Conservation (phyloP, 2,329 filamentous ascomycete genomes). For the Xylaria sp. region DNA sequence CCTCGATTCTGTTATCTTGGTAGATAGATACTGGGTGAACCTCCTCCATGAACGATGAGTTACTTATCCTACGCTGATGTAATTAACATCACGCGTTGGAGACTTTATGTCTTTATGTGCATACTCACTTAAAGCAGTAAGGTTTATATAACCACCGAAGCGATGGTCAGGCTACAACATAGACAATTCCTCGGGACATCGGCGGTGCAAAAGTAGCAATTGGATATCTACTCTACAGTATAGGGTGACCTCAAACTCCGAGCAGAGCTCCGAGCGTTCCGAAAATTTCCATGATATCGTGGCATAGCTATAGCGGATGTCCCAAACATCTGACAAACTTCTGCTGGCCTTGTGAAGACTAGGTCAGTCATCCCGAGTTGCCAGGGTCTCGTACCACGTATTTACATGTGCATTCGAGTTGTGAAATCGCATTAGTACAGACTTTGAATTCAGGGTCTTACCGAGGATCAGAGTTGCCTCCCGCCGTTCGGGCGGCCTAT, state of each 20-base stretch:
- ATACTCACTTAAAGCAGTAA: too few species aligned
- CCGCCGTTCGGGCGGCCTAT: not conserved
- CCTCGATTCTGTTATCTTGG: too few species aligned
- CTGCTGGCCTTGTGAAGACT: not conserved
- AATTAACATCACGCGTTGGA: too few species aligned
- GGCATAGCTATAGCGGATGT: not conserved
- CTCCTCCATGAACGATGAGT: too few species aligned
- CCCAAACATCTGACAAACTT: not conserved
- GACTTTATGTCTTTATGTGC: too few species aligned
- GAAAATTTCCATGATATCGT: not conserved
- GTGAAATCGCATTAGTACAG: not conserved
- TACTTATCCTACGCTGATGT: too few species aligned
- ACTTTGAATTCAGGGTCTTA: not conserved
- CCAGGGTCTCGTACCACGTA: not conserved
- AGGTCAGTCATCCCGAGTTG: not conserved
- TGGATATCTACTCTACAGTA: constrained; percentile 26
- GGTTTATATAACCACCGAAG: not conserved
- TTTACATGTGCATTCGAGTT: not conserved
- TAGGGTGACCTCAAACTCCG: not conserved
- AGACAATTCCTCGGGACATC: not conserved
- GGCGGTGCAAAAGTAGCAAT: too few species aligned
- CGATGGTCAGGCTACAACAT: not conserved
- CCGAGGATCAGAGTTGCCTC: not conserved
- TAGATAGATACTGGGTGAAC: too few species aligned
- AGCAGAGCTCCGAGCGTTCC: not conserved